These are phyloP conservation scores for Nemophila menziesii DNA, from an alignment of 257 asterid species.

Conservation along the genomic window DNA sequence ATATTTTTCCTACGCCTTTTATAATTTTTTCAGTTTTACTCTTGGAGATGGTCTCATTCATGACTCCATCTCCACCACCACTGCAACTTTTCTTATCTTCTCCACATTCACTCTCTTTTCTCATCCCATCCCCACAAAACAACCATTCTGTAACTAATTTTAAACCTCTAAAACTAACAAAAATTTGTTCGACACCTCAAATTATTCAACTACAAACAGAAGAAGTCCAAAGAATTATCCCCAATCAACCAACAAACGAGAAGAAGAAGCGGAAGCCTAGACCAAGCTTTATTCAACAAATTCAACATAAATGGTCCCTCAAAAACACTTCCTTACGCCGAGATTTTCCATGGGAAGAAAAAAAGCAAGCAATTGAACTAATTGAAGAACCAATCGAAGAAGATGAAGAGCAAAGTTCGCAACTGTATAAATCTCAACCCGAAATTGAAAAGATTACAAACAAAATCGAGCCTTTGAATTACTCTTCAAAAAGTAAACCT, in stretches of 20 bases:
- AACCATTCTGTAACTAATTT: slow-evolving; percentile 7
- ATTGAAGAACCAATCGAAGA: slow-evolving; percentile 15
- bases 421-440: slow-evolving; percentile 9
- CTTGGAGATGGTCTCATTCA: too few relatives aligned
- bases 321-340: slow-evolving; percentile 43
- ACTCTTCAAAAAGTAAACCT: slow-evolving; percentile 29
- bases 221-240: slow-evolving; percentile 2
- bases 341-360: slow-evolving; percentile 66
- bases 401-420: slow-evolving; percentile 11
- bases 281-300: slow-evolving; percentile 68
- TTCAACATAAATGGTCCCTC: slow-evolving; percentile 71
- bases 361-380: slow-evolving; percentile 9
- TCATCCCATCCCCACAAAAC: slow-evolving; percentile 8
- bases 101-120: slow-evolving; percentile 16
- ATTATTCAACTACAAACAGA: slow-evolving; percentile 25
- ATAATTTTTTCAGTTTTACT: too few relatives aligned
- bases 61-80: slow-evolving; percentile 19
- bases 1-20: too few relatives aligned
- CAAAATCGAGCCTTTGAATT: slow-evolving; percentile 12
- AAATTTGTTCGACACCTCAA: slow-evolving; percentile 27
- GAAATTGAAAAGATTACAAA: slow-evolving; percentile 13
- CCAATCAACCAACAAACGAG: not conserved
- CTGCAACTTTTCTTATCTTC: slow-evolving; percentile 9
- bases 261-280: slow-evolving; percentile 68
- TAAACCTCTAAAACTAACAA: slow-evolving; percentile 19